A percentile compares a stretch with the other conserved stretches of the same genome.
Conservation (phyloP, 257 asterid genomes). For the Solanum etuberosum region DNA sequence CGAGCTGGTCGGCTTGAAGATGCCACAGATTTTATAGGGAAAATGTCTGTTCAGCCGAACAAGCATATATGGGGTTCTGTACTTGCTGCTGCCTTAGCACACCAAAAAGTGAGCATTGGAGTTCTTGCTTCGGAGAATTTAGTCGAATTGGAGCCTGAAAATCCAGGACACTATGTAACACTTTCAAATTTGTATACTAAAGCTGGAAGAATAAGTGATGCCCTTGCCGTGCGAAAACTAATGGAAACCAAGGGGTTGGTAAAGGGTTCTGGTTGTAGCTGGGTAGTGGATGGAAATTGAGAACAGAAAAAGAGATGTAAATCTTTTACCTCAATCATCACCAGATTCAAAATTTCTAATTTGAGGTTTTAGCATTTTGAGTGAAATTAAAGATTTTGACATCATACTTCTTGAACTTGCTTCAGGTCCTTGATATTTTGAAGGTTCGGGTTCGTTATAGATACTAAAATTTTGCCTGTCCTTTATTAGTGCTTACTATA, state of each 20-base stretch:
- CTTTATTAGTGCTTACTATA: background rate
- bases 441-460: background rate
- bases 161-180: constrained; percentile 37
- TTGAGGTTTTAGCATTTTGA: background rate
- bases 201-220: constrained; percentile 27
- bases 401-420: background rate
- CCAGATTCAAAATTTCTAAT: background rate
- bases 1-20: constrained; percentile 36
- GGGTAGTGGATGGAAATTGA: constrained; percentile 11
- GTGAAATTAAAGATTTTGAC: background rate
- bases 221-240: constrained; percentile 7
- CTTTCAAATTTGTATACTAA: constrained; percentile 29
- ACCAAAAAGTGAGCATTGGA: constrained; percentile 10
- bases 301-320: background rate
- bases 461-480: background rate
- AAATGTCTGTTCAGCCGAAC: constrained; percentile 17
- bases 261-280: constrained; percentile 28
- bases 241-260: constrained; percentile 28
- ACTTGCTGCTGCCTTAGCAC: constrained; percentile 17
- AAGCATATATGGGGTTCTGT: constrained; percentile 31
- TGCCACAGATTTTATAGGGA: constrained; percentile 14
- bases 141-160: constrained; percentile 26
- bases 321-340: background rate
- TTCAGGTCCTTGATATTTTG: background rate
- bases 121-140: constrained; percentile 18